Percentiles rank a stretch among this genome's conserved stretches.
Conservation (phyloP, 139 green algal species). For the Desmodesmus armatus region DNA sequence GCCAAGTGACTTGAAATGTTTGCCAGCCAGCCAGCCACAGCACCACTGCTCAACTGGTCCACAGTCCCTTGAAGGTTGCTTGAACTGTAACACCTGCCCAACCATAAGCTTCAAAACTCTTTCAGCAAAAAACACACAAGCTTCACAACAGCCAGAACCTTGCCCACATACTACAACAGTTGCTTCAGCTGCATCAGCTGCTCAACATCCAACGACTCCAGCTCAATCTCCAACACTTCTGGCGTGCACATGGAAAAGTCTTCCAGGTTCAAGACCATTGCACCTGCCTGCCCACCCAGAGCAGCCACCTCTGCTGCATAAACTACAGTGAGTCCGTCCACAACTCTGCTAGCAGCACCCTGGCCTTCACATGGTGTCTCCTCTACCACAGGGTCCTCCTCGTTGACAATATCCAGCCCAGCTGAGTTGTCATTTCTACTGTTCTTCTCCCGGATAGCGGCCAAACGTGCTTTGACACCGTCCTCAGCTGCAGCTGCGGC, state of each 20-base stretch:
- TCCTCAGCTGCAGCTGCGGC: not conserved
- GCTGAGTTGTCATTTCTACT: not conserved
- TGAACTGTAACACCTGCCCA: no score
- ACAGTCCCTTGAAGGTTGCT: no score
- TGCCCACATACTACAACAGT: not conserved
- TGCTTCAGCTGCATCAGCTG: constrained; percentile 22
- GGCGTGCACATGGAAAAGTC: constrained; percentile 7
- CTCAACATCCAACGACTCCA: not conserved
- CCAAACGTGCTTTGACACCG: constrained; percentile 5
- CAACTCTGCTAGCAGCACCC: not conserved
- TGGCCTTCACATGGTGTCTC: not conserved
- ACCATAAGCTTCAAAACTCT: no score
- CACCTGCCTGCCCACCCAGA: not conserved
- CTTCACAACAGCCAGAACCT: no score
- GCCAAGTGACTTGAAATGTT: no score
- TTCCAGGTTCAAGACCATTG: constrained; percentile 20
- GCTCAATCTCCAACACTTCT: constrained; percentile 26
- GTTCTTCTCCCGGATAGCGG: not conserved
- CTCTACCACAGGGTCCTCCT: not conserved
- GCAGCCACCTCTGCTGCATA: no score
- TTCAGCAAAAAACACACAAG: no score
- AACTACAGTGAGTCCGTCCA: not conserved
- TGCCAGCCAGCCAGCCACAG: no score
- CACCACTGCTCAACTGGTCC: no score
- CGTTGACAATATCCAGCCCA: constrained; percentile 19